phyloP scores from a whole-genome alignment of 2,329 filamentous ascomycete species.

The Cryphonectria naterciae region DNA sequence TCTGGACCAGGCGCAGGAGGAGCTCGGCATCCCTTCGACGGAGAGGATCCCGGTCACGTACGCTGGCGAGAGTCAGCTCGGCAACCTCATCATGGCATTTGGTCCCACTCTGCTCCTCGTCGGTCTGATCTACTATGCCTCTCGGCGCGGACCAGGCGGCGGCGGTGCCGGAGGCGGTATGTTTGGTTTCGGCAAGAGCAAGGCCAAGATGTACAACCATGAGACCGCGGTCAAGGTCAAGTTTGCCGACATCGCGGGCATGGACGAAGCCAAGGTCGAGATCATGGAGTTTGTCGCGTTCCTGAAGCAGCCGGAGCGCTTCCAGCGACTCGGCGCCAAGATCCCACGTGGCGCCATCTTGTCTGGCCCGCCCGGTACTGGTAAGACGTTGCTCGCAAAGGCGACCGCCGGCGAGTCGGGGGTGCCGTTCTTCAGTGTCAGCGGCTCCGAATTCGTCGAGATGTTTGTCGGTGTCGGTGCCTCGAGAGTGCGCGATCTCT shows the following conservation, averaged over 20 bases:
- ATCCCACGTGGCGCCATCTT: conserved; percentile 96
- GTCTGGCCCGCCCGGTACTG: conserved; percentile 95
- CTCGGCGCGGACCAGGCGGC: conserved; percentile 72
- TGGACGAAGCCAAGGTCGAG: conserved; percentile 97
- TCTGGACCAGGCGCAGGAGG: conserved; percentile 84
- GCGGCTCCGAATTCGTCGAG: conserved; percentile 97
- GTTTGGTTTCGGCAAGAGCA: conserved; percentile 94
- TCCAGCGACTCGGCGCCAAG: conserved; percentile 93
- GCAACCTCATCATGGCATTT: conserved; percentile 74
- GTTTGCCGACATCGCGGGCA: conserved; percentile 93
- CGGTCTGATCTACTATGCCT: conserved; percentile 79
- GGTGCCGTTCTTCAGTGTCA: conserved; percentile 97
- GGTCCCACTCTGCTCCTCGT: conserved; percentile 87
- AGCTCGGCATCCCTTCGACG: conserved; percentile 81
- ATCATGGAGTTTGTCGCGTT: conserved; percentile 99
- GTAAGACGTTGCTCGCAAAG: conserved; percentile 97
- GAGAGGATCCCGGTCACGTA: conserved; percentile 95
- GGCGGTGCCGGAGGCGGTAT: conserved; percentile 74
- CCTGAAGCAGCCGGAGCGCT: conserved; percentile 88
- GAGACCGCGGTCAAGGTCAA: conserved; percentile 96
- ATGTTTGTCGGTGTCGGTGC: conserved; percentile 99
- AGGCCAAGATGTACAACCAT: conserved; percentile 96
- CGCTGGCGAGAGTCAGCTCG: conserved; percentile 73
- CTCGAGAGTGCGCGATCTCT: conserved; percentile 91
- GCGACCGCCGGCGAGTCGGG: conserved; percentile 96